Conservation (phyloP, 2,329 filamentous ascomycete species). For the Incumbomyces delicatus region DNA sequence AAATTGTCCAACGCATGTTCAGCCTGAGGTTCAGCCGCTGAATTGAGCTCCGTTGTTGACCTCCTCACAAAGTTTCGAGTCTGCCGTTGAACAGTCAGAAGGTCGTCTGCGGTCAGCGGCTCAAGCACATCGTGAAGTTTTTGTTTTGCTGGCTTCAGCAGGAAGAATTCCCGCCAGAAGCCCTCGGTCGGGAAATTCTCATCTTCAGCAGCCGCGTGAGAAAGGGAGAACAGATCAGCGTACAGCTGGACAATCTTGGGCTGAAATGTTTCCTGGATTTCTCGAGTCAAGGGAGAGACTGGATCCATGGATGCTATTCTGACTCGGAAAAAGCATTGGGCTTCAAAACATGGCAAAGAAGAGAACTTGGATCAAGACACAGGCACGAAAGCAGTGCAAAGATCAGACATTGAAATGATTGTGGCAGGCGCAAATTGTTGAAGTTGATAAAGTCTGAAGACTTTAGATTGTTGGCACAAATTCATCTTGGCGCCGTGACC, state of each 20-base stretch:
- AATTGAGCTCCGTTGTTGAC: constrained; percentile 60
- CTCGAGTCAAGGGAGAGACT: constrained; percentile 77
- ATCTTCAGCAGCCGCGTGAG: constrained; percentile 35
- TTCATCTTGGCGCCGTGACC: constrained; percentile 1
- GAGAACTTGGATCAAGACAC: not conserved
- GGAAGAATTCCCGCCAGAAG: constrained; percentile 94
- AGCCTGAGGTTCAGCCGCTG: constrained; percentile 52
- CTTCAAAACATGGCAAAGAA: not conserved
- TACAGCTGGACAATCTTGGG: constrained; percentile 92
- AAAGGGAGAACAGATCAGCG: constrained; percentile 62
- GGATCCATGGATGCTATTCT: constrained; percentile 46
- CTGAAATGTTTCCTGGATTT: constrained; percentile 82
- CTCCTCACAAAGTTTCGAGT: constrained; percentile 69
- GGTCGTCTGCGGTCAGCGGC: constrained; percentile 60
- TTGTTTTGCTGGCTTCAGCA: constrained; percentile 67
- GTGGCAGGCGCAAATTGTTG: constrained; percentile 4
- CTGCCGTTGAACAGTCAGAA: constrained; percentile 64
- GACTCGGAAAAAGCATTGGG: not conserved
- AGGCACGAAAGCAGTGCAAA: not conserved
- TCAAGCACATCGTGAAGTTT: constrained; percentile 61
- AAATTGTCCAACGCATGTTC: constrained; percentile 85
- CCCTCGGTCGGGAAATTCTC: constrained; percentile 66
- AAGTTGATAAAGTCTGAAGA: constrained; percentile 2
- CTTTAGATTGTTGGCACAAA: not conserved
- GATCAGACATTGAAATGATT: not conserved